Evolutionary conservation across 2,329 filamentous ascomycete genomes (phyloP).

Genomic region (Corynespora cassiicola): DNA sequence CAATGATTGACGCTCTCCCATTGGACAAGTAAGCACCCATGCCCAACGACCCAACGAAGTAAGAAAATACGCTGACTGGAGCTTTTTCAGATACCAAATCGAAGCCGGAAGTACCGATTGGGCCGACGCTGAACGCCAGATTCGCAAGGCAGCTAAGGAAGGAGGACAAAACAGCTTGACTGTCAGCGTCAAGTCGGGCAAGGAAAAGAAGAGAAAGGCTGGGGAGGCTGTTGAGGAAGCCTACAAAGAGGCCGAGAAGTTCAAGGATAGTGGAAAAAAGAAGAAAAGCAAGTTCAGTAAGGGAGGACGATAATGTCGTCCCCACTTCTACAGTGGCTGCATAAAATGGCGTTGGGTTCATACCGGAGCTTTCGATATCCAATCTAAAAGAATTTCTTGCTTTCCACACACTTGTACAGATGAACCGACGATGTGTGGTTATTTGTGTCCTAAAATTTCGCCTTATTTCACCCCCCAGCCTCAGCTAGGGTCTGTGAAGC

Average conservation of each 20-base stretch:
- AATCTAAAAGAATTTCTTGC: no score
- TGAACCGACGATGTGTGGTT: no score
- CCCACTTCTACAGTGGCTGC: no score
- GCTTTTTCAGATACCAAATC: conserved; percentile 48
- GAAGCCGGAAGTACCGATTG: conserved; percentile 59
- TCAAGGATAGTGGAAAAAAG: conserved; percentile 42
- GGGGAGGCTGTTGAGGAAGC: conserved; percentile 60
- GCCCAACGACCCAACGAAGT: conserved; percentile 2
- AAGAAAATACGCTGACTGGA: conserved; percentile 8
- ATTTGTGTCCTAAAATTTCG: no score
- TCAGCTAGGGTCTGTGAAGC: no score
- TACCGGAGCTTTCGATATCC: no score
- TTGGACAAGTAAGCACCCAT: conserved; percentile 74
- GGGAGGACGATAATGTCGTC: no score
- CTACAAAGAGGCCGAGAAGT: conserved; percentile 43
- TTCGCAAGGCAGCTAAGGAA: conserved; percentile 57
- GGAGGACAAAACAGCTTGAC: conserved; percentile 64
- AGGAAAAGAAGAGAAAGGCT: conserved; percentile 75
- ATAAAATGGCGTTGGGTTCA: no score
- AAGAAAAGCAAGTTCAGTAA: conserved; percentile 38
- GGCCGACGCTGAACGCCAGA: conserved; percentile 75
- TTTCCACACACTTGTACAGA: no score
- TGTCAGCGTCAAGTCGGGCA: conserved; percentile 82
- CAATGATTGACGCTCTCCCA: conserved; percentile 88
- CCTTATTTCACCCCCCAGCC: no score